Conservation (phyloP, 2,329 filamentous ascomycete species). For the Colletotrichum sansevieriae region DNA sequence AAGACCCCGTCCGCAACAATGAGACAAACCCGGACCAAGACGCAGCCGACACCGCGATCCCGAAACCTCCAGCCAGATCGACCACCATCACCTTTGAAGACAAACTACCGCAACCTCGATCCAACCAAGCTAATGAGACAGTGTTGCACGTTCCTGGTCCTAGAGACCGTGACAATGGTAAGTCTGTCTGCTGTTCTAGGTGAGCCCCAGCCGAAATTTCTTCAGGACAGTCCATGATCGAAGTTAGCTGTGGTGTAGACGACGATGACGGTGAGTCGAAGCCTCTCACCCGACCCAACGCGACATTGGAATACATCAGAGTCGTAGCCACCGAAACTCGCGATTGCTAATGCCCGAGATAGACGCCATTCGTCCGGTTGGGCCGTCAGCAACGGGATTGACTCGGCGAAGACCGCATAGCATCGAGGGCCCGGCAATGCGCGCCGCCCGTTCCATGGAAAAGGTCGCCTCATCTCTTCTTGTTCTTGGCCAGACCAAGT, state of each 20-base stretch:
- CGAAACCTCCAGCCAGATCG: neutral
- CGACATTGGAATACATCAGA: too few relatives aligned
- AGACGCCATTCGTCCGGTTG: slow-evolving; percentile 3
- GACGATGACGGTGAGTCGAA: neutral
- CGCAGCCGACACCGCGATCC: too few relatives aligned
- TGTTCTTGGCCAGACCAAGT: slow-evolving; percentile 4
- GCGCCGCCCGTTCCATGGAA: slow-evolving; percentile 39
- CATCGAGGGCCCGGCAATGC: slow-evolving; percentile 1
- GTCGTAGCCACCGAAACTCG: too few relatives aligned
- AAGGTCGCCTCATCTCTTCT: slow-evolving; percentile 34
- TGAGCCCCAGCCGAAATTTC: neutral
- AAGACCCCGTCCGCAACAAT: neutral
- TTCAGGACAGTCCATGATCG: slow-evolving; percentile 5
- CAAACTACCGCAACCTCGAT: neutral
- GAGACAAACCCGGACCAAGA: neutral
- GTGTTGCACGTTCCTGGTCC: slow-evolving; percentile 50
- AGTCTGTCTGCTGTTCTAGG: neutral
- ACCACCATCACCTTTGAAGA: slow-evolving; percentile 11
- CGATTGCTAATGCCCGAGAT: neutral
- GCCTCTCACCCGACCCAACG: too few relatives aligned
- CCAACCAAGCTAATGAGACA: neutral
- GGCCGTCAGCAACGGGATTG: neutral
- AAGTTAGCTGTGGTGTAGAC: neutral
- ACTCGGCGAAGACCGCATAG: slow-evolving; percentile 15
- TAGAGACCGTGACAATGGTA: slow-evolving; percentile 50